These are phyloP conservation scores for Symbiodinium natans DNA, from an alignment of 73 alveolate genomes.

Conservation along the genomic window DNA sequence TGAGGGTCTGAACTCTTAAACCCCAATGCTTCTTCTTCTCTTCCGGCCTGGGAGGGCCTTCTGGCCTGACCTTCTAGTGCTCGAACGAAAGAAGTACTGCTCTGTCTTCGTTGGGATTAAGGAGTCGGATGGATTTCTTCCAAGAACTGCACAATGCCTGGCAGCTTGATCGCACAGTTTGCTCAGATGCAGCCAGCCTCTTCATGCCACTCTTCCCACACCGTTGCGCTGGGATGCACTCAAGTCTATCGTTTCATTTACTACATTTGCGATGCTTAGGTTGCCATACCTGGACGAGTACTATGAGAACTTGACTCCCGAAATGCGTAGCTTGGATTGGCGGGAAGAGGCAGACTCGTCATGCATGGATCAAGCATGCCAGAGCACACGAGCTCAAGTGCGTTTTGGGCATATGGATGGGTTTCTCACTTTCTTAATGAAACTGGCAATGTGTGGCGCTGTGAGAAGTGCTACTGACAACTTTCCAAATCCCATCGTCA, in stretches of 20 bases:
- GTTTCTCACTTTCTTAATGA: too few relatives aligned
- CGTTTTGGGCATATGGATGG: too few relatives aligned
- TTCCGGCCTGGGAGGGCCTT: too few relatives aligned
- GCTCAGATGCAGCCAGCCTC: not conserved
- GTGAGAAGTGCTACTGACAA: too few relatives aligned
- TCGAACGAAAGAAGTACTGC: too few relatives aligned
- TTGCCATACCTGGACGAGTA: slow-evolving; percentile 82
- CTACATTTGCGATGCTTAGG: not conserved
- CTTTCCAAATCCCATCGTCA: too few relatives aligned
- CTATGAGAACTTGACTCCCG: slow-evolving; percentile 80
- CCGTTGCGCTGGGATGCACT: not conserved
- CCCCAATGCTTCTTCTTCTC: too few relatives aligned
- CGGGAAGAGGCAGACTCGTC: slow-evolving; percentile 41
- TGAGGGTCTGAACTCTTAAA: too few relatives aligned
- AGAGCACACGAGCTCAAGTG: too few relatives aligned
- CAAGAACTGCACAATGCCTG: slow-evolving; percentile 74
- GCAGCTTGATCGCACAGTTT: slow-evolving; percentile 2
- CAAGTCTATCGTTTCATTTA: not conserved
- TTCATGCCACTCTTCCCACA: not conserved
- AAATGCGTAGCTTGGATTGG: slow-evolving; percentile 91
- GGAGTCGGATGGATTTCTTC: slow-evolving; percentile 93
- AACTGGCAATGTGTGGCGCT: too few relatives aligned
- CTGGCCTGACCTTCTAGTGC: too few relatives aligned
- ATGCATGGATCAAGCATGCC: too few relatives aligned
- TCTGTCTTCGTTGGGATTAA: not conserved